A percentile compares a stretch with the other conserved stretches of the same genome.
phyloP scores from a whole-genome alignment of 768 basidiomycete genomes.

The Gyrodon lividus region DNA sequence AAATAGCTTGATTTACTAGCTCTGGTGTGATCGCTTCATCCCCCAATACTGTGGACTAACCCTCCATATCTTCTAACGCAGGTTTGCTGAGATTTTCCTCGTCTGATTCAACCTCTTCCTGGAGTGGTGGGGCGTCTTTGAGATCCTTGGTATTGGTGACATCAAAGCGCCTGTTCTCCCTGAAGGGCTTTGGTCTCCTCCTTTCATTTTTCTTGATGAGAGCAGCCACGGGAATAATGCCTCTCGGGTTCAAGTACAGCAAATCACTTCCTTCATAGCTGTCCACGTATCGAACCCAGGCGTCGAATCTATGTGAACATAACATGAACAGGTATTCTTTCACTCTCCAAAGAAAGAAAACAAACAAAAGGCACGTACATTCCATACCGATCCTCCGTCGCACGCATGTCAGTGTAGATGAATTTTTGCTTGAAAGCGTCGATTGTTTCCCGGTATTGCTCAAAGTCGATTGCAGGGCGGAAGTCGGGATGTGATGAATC shows the following conservation, averaged over 20 bases:
- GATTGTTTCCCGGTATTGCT: constrained; percentile 62
- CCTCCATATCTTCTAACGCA: constrained; percentile 53
- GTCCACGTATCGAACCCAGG: constrained; percentile 80
- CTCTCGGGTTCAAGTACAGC: constrained; percentile 73
- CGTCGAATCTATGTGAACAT: constrained; percentile 60
- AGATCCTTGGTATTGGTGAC: constrained; percentile 42
- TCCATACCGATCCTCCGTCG: constrained; percentile 75
- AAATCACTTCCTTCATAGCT: constrained; percentile 76
- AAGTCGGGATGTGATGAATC: constrained; percentile 56
- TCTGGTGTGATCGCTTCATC: background rate
- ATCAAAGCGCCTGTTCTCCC: constrained; percentile 68
- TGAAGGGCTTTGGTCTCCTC: constrained; percentile 60
- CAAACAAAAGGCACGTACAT: constrained; percentile 50
- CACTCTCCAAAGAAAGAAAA: background rate
- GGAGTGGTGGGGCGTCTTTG: constrained; percentile 26
- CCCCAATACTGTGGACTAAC: constrained; percentile 30
- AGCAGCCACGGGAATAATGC: constrained; percentile 69
- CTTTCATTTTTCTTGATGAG: constrained; percentile 58
- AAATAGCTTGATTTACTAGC: background rate
- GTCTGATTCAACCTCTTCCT: constrained; percentile 45
- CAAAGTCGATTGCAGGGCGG: constrained; percentile 74
- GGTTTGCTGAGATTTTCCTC: constrained; percentile 41
- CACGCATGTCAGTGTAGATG: constrained; percentile 86
- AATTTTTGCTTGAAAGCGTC: constrained; percentile 79
- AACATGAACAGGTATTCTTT: background rate